Conservation (phyloP, 192 early-diverging fungal species). For the Coemansia biformis region DNA sequence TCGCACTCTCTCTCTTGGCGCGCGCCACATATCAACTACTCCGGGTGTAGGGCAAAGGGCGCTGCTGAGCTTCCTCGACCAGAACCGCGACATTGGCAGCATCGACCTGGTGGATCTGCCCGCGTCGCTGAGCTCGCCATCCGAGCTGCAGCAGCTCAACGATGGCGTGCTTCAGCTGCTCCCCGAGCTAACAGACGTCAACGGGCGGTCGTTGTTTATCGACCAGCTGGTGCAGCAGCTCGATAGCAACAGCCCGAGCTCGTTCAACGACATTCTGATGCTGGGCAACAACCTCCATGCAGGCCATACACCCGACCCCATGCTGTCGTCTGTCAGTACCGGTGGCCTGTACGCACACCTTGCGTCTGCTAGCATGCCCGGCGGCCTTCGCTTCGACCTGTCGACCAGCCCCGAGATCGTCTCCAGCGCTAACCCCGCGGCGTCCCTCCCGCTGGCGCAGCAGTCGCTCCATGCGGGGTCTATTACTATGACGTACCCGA, state of each 20-base stretch:
- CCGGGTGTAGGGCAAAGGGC: constrained; percentile 34
- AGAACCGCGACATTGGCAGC: constrained; percentile 37
- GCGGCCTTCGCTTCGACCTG: constrained; percentile 25
- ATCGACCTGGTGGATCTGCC: constrained; percentile 38
- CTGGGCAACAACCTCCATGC: constrained; percentile 16
- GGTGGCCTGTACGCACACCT: constrained; percentile 21
- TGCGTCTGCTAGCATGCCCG: neutral
- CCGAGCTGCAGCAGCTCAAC: constrained; percentile 46
- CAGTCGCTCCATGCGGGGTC: constrained; percentile 1
- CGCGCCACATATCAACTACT: too few species aligned
- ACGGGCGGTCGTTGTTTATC: constrained; percentile 34
- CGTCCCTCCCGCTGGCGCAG: constrained; percentile 11
- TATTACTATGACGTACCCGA: neutral
- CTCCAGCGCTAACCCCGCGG: neutral
- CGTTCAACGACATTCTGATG: constrained; percentile 29
- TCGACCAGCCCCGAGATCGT: constrained; percentile 28
- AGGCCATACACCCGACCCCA: constrained; percentile 29
- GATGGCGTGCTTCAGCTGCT: constrained; percentile 45
- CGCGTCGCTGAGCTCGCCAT: constrained; percentile 30
- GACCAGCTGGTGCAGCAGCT: constrained; percentile 49
- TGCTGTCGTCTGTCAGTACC: constrained; percentile 32
- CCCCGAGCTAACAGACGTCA: constrained; percentile 41
- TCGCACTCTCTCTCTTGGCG: neutral
- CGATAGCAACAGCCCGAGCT: constrained; percentile 37
- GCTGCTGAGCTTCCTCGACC: constrained; percentile 32